Evolutionary conservation across 768 basidiomycete species (phyloP).

Genomic region (Tulasnella sp.): DNA sequence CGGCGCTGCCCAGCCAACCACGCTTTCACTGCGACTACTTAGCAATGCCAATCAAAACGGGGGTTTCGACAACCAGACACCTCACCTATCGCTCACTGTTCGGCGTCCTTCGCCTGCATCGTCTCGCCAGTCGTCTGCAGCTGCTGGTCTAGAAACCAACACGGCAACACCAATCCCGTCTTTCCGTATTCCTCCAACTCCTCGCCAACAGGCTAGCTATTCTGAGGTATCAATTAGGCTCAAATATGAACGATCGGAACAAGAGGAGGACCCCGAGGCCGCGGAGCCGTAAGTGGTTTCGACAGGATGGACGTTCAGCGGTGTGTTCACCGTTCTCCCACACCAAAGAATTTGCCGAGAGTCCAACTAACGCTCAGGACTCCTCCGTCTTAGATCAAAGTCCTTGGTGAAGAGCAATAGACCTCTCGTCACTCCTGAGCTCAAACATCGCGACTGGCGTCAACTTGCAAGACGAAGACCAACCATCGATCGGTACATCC

Average conservation of each 20-base stretch:
- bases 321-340: slow-evolving; percentile 55
- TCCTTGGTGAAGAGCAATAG: slow-evolving; percentile 45
- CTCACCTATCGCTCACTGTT: slow-evolving; percentile 70
- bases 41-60: background rate
- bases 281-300: slow-evolving; percentile 69
- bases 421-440: slow-evolving; percentile 79
- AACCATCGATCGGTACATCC: slow-evolving; percentile 57
- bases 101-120: slow-evolving; percentile 68
- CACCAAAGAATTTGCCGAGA: slow-evolving; percentile 38
- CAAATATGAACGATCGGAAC: slow-evolving; percentile 36
- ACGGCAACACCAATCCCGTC: slow-evolving; percentile 36
- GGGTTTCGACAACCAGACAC: background rate
- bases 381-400: slow-evolving; percentile 31
- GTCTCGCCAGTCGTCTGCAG: slow-evolving; percentile 45
- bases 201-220: slow-evolving; percentile 48
- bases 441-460: slow-evolving; percentile 62
- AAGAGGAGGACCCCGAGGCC: slow-evolving; percentile 41
- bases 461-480: slow-evolving; percentile 66
- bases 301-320: slow-evolving; percentile 74
- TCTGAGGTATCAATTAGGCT: slow-evolving; percentile 40
- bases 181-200: slow-evolving; percentile 52
- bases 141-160: slow-evolving; percentile 63
- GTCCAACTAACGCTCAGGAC: slow-evolving; percentile 60
- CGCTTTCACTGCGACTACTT: no score
- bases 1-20: no score